Evolutionary conservation across 1,284 basidiomycete species (phyloP).

Genomic region (Apiotrichum mycotoxinovorans): DNA sequence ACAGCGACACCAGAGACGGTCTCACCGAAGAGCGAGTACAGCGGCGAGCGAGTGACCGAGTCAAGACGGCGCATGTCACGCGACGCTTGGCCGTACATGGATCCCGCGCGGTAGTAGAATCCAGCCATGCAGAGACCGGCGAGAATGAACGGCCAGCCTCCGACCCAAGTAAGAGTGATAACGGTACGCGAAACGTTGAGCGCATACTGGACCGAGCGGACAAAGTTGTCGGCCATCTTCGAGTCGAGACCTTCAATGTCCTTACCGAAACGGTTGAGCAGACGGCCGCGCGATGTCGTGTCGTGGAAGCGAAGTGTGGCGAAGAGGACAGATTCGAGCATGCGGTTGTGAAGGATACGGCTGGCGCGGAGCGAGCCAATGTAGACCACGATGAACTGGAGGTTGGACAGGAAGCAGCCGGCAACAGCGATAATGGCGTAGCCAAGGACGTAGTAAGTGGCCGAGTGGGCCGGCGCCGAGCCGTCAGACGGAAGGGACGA

Average conservation of each 20-base stretch:
- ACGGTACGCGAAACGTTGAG: slow-evolving; percentile 47
- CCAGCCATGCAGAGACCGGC: slow-evolving; percentile 60
- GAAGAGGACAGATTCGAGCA: slow-evolving; percentile 81
- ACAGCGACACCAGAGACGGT: slow-evolving; percentile 79
- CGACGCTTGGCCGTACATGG: slow-evolving; percentile 80
- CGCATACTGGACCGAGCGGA: slow-evolving; percentile 59
- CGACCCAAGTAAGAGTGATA: slow-evolving; percentile 70
- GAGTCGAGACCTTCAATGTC: slow-evolving; percentile 92
- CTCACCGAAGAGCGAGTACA: slow-evolving; percentile 89
- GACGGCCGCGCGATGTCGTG: slow-evolving; percentile 77
- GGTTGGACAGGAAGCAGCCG: slow-evolving; percentile 37
- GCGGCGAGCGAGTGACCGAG: slow-evolving; percentile 80
- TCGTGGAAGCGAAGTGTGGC: slow-evolving; percentile 92
- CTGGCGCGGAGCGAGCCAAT: slow-evolving; percentile 67
- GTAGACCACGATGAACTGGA: slow-evolving; percentile 51
- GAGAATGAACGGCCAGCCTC: slow-evolving; percentile 69
- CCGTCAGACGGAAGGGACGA: slow-evolving; percentile 3
- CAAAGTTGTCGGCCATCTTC: slow-evolving; percentile 75
- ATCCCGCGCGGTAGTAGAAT: slow-evolving; percentile 54
- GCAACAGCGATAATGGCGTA: slow-evolving; percentile 59
- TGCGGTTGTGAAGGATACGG: slow-evolving; percentile 62
- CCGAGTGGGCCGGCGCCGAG: slow-evolving; percentile 49
- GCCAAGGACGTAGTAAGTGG: slow-evolving; percentile 70
- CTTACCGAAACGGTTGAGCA: slow-evolving; percentile 87
- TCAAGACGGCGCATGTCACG: slow-evolving; percentile 85